Percentiles rank a stretch among this genome's conserved stretches.
These are phyloP conservation scores for Sedum album DNA, from an alignment of 164 flowering plant genomes.

Conservation along the genomic window DNA sequence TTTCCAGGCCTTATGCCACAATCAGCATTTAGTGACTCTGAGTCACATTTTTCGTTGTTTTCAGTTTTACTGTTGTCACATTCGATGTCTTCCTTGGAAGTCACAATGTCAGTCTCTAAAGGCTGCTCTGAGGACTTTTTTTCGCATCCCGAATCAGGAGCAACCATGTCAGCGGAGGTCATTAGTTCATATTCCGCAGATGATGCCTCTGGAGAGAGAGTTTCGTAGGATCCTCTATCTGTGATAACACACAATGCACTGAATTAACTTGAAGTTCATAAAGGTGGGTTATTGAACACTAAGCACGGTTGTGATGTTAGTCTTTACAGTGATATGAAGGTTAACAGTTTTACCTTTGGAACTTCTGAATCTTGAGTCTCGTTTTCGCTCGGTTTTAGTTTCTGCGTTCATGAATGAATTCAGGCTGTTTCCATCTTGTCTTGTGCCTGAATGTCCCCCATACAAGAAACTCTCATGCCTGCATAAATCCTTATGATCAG, in stretches of 20 bases:
- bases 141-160: background rate
- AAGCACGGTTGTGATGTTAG: background rate
- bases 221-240: conserved; percentile 7
- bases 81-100: background rate
- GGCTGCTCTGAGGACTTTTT: background rate
- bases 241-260: background rate
- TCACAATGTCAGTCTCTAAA: background rate
- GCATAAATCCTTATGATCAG: conserved; percentile 34
- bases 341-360: conserved; percentile 13
- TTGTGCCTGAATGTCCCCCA: conserved; percentile 18
- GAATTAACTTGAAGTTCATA: background rate
- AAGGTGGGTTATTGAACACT: background rate
- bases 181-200: background rate
- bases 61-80: background rate
- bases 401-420: conserved; percentile 9
- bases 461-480: conserved; percentile 46
- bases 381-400: conserved; percentile 1
- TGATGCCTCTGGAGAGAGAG: background rate
- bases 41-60: background rate
- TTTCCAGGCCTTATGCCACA: background rate
- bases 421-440: conserved; percentile 5
- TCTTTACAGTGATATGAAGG: background rate
- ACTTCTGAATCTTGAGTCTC: conserved; percentile 14
- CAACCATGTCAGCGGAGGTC: background rate
- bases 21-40: background rate